phyloP scores from a whole-genome alignment of 2,329 filamentous ascomycete species.

The Diaporthe vexans region DNA sequence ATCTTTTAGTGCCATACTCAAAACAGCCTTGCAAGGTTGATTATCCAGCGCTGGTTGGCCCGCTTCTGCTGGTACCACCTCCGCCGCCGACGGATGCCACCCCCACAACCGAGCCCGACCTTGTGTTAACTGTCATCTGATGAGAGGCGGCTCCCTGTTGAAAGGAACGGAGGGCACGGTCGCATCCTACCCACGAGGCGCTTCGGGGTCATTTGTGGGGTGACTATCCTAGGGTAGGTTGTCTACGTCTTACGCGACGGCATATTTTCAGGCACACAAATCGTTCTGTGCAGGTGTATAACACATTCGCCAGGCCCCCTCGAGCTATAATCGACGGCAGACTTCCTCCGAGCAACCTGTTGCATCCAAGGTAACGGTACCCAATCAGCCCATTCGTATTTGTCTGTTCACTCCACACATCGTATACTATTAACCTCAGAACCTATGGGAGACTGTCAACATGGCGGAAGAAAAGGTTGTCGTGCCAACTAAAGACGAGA shows the following conservation, averaged over 20 bases:
- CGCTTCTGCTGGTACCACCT: conserved; percentile 36
- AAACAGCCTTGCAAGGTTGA: neutral
- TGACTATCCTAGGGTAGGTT: neutral
- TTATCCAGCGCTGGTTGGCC: conserved; percentile 17
- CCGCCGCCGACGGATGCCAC: conserved; percentile 32
- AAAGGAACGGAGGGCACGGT: neutral
- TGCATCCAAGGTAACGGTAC: conserved; percentile 17
- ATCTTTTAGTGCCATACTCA: neutral
- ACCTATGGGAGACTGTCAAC: neutral
- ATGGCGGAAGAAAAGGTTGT: conserved; percentile 36
- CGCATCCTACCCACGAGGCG: neutral
- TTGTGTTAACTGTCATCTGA: conserved; percentile 9
- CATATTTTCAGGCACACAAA: neutral
- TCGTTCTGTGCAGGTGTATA: conserved; percentile 14
- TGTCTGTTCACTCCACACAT: neutral
- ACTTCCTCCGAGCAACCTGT: conserved; percentile 1
- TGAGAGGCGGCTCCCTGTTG: neutral
- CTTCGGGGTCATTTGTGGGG: conserved; percentile 22
- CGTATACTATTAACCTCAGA: neutral
- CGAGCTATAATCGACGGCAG: conserved; percentile 7
- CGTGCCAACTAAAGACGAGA: conserved; percentile 30
- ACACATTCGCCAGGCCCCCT: conserved; percentile 18
- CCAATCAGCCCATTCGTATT: neutral
- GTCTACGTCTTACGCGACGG: neutral
- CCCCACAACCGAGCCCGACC: conserved; percentile 35